A percentile compares a stretch with the other conserved stretches of the same genome.
These are phyloP conservation scores for Sarocladiaceae sp. DNA, from an alignment of 2,329 filamentous ascomycete genomes.

Conservation along the genomic window DNA sequence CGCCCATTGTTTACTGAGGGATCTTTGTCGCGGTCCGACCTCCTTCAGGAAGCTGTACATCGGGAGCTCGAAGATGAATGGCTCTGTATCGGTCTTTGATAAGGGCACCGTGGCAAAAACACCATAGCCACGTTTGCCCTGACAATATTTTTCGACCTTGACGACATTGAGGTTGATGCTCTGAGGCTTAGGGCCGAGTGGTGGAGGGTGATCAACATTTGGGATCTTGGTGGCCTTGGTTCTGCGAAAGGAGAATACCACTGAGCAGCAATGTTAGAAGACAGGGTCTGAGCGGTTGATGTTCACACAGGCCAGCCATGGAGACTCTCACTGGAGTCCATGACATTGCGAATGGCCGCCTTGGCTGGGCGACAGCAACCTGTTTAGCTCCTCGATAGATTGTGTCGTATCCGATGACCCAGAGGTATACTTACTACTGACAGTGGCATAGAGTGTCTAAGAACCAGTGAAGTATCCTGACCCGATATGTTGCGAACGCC, in stretches of 20 bases:
- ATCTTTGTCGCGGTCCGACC: background rate
- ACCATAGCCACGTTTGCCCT: background rate
- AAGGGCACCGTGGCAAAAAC: background rate
- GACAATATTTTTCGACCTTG: background rate
- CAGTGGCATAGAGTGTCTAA: no score
- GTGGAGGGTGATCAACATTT: background rate
- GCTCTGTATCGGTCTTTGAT: background rate
- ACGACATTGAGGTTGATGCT: slow-evolving; percentile 1
- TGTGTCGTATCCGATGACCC: no score
- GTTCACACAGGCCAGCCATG: no score
- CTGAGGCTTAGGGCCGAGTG: background rate
- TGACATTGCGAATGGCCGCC: no score
- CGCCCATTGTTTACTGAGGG: background rate
- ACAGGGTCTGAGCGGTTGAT: no score
- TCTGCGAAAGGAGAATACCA: background rate
- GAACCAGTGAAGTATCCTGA: no score
- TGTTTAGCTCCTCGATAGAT: no score
- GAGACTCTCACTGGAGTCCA: no score
- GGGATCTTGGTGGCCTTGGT: background rate
- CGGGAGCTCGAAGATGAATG: background rate
- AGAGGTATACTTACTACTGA: no score
- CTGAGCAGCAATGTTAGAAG: no score
- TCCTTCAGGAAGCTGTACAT: background rate
- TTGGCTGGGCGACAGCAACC: no score
- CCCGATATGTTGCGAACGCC: no score